Evolutionary conservation across 345 rosid genomes (phyloP).

Genomic region (Populus ilicifolia): DNA sequence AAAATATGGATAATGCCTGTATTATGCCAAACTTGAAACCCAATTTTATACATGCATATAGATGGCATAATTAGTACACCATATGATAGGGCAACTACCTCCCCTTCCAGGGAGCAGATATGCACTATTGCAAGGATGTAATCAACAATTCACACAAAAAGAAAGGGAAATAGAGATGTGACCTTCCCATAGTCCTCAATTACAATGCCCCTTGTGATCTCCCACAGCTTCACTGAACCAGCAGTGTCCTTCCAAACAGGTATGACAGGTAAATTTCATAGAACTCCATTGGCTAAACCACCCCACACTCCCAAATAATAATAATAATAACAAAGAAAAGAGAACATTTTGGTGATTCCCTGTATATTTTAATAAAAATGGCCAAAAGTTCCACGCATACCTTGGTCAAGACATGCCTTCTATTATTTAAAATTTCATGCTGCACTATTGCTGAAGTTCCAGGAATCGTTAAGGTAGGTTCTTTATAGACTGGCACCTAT

Average conservation of each 20-base stretch:
- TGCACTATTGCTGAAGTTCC: conserved; percentile 91
- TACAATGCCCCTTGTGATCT: conserved; percentile 79
- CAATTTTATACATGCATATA: not conserved
- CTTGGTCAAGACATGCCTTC: conserved; percentile 97
- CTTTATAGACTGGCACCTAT: conserved; percentile 81
- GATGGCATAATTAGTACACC: not conserved
- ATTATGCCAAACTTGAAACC: conserved; percentile 3
- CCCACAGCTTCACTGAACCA: conserved; percentile 96
- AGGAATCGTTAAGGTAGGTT: conserved; percentile 63
- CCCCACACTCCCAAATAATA: too few relatives aligned
- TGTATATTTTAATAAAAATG: conserved; percentile 8
- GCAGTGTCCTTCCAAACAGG: conserved; percentile 64
- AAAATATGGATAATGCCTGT: not conserved
- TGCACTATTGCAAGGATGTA: not conserved
- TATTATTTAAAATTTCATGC: conserved; percentile 91
- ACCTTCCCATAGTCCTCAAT: conserved; percentile 95
- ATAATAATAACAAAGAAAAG: not conserved
- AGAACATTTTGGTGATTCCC: not conserved
- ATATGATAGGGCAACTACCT: not conserved
- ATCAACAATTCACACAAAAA: not conserved
- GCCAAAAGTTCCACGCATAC: conserved; percentile 30
- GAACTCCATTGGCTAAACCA: not conserved
- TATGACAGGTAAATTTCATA: conserved; percentile 19
- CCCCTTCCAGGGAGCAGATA: not conserved
- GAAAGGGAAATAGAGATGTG: not conserved